Evolutionary conservation across 352 stramenopile species (phyloP).

Genomic region (Phytophthora tentaculata): DNA sequence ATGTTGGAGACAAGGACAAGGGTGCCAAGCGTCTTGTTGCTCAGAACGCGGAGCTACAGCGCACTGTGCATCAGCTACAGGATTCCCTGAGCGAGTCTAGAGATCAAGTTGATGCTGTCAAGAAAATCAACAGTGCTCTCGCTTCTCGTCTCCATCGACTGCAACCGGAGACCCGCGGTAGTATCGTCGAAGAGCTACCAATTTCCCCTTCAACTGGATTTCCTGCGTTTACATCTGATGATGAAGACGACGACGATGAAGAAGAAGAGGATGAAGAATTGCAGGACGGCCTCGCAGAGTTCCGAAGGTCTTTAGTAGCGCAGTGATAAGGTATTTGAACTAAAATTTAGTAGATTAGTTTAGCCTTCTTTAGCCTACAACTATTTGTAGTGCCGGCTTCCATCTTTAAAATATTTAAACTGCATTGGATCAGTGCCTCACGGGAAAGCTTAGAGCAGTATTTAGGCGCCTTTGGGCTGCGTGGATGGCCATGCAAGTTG

Average conservation of each 20-base stretch:
- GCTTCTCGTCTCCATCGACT: constrained; percentile 65
- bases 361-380: too few species aligned
- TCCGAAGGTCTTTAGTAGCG: constrained; percentile 43
- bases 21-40: constrained; percentile 57
- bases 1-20: constrained; percentile 74
- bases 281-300: constrained; percentile 44
- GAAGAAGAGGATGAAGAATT: constrained; percentile 54
- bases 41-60: constrained; percentile 75
- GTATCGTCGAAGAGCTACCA: constrained; percentile 52
- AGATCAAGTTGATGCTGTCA: constrained; percentile 76
- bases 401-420: too few species aligned
- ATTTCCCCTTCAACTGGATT: constrained; percentile 32
- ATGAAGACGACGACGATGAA: constrained; percentile 60
- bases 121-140: constrained; percentile 81
- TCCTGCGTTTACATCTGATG: constrained; percentile 58
- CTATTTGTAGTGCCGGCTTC: too few species aligned
- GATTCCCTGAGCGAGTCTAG: constrained; percentile 71
- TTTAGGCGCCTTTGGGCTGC: not conserved
- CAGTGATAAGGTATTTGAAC: constrained; percentile 11
- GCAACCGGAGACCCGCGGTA: constrained; percentile 57
- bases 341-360: not conserved
- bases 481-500: constrained; percentile 28
- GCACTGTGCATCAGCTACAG: constrained; percentile 74
- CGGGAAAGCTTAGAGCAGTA: not conserved
- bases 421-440: not conserved